Percentiles rank a stretch among this genome's conserved stretches.
Conservation (phyloP, 2,329 filamentous ascomycete species). For the Aureobasidium sp. region DNA sequence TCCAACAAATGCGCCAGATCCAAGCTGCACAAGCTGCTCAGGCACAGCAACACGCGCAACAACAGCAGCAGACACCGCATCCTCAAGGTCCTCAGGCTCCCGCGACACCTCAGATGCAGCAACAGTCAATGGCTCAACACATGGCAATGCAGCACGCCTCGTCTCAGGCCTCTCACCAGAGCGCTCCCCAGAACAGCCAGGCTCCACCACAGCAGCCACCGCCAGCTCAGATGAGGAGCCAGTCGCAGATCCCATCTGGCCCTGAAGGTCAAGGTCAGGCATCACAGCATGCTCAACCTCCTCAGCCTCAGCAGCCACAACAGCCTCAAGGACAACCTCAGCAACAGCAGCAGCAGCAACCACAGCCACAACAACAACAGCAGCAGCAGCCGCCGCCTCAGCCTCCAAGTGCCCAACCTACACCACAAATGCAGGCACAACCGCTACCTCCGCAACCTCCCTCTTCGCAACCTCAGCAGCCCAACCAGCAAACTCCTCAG, state of each 20-base stretch:
- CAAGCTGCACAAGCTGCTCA: constrained; percentile 30
- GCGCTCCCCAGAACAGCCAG: constrained; percentile 36
- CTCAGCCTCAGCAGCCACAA: constrained; percentile 26
- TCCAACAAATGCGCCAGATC: constrained; percentile 30
- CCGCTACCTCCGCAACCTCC: constrained; percentile 21
- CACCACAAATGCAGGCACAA: constrained; percentile 19
- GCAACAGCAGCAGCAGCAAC: neutral
- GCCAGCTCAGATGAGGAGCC: constrained; percentile 34
- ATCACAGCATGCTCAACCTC: constrained; percentile 32
- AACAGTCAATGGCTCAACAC: constrained; percentile 36
- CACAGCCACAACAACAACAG: constrained; percentile 16
- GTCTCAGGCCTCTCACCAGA: constrained; percentile 44
- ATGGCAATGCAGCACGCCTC: constrained; percentile 42
- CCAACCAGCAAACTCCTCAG: constrained; percentile 37
- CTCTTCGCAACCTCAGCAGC: constrained; percentile 20
- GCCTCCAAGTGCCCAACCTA: constrained; percentile 5
- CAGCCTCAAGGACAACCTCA: constrained; percentile 17
- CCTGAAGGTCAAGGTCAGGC: constrained; percentile 23
- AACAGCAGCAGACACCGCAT: constrained; percentile 23
- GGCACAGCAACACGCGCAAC: constrained; percentile 21
- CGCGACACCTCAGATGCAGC: constrained; percentile 34
- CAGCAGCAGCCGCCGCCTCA: constrained; percentile 21
- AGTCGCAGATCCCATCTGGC: constrained; percentile 29
- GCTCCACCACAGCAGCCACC: constrained; percentile 29
- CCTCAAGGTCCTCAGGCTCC: constrained; percentile 27